Base-by-base conservation (phyloP, 2,329 filamentous ascomycete species). In the Neofusicoccum parvum region DNA sequence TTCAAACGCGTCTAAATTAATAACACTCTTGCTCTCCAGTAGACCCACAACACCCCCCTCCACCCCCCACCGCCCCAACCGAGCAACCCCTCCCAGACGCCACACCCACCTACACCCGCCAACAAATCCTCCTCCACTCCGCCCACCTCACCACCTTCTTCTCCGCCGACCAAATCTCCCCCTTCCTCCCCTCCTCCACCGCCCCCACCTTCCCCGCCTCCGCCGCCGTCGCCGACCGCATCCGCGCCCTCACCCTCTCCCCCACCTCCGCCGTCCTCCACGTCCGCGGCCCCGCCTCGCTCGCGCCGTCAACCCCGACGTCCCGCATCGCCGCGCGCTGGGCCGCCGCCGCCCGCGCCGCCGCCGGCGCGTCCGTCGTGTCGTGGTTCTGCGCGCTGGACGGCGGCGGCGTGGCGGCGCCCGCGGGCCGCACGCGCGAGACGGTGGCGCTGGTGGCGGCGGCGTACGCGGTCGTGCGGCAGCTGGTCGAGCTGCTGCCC, bases 391-490 rank as follows among this genome's bases (percentile, higher is more conserved):
- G 68, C 56, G 9, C 9, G 2, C 56, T 48, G 0, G 7, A 11
- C 14, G 41, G n/a, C 41, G 41, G n/a, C 41, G 15, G 1, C 20
- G 20, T 2, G 5, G 10, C 17, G 3, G 3, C 17, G n/a, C 43
- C 56, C 1, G 9, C 15, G 2, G 23, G 56, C 5, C 27, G 56
- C 5, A 67, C 65, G n/a, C 23, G 15, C 15, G 68, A 70, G 37
- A 46, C 59, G 17, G 45, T 65, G 32, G 68, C 32, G 27, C 32
- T 67, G 10, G 62, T 67, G 0, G n/a, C 54, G 7, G 7, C 67
- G 23, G 27, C 53, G 5, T 70, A 70, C 17, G 60, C 65, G 3
- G 53, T 69, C 4, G 59, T 70, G 7, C 67, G 68, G 9, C 69
- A 70, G 39, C 53, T 69, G 12, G 41, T 67, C 5, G 66, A 69